Conservation (phyloP, 306 rosid species). For the Cucumis melo region DNA sequence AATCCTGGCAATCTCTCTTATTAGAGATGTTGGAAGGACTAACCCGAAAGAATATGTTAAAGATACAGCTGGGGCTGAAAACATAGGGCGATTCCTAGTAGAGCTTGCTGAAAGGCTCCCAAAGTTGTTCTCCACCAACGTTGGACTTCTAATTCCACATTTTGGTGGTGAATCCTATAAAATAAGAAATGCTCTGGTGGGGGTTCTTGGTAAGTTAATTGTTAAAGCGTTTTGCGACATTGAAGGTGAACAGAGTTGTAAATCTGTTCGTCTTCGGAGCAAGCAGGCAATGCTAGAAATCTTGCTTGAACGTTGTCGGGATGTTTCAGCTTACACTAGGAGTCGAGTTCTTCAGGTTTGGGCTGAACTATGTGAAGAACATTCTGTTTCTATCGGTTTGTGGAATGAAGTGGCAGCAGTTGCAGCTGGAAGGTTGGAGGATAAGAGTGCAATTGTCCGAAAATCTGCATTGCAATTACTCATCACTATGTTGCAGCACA, state of each 20-base stretch:
- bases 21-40: conserved; percentile 86
- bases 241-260: conserved; percentile 68
- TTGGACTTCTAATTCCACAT: conserved; percentile 81
- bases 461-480: conserved; percentile 71
- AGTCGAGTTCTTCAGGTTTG: conserved; percentile 95
- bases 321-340: conserved; percentile 92
- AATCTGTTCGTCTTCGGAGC: conserved; percentile 71
- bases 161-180: conserved; percentile 96
- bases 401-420: conserved; percentile 84
- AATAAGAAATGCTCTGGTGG: conserved; percentile 82
- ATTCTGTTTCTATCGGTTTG: conserved; percentile 87
- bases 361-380: conserved; percentile 89
- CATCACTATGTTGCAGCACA: conserved; percentile 91
- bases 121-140: conserved; percentile 66
- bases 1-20: conserved; percentile 58
- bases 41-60: conserved; percentile 79
- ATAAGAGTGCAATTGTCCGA: conserved; percentile 89
- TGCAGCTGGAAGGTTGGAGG: conserved; percentile 97
- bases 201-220: conserved; percentile 72
- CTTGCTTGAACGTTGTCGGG: conserved; percentile 93
- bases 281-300: conserved; percentile 97
- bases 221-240: conserved; percentile 70
- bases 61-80: conserved; percentile 85
- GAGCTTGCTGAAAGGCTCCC: conserved; percentile 91
- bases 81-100: conserved; percentile 76